Base-by-base conservation (phyloP, 116 monocot genomes). In the Iris pallida region DNA sequence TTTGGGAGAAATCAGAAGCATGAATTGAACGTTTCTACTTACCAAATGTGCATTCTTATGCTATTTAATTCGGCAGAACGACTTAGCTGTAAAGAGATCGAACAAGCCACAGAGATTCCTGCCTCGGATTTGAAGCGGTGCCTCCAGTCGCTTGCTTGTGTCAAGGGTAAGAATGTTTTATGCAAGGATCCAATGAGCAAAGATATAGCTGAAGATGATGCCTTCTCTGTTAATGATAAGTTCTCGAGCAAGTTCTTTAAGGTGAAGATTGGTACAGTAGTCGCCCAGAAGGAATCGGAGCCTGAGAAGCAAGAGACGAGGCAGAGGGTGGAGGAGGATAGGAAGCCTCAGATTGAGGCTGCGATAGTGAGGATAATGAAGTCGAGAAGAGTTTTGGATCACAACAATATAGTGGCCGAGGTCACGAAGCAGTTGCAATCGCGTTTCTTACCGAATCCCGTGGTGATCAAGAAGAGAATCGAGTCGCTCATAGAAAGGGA, bases 311-410 rank as follows among this genome's bases (percentile, higher is more conserved):
- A 85, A 59, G 94, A 94, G 81, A 94, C 94, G 5, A 73, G 94
- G 5, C 94, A 94, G 62, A 83, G 83, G 71, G 94, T 94, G 61
- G 94, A 94, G 71, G 94, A 94, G 61, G 94, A 94, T 64, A 74
- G 94, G 58, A 94, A 94, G 58, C 94, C 94, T 16, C 94, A 94
- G 68, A 90, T 94, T 17, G 94, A 94, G 68, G 94, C 94, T 15
- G 94, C 94, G 16, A 90, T 94, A 17, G 94, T 94, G 55, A 78
- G 94, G 68, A 94, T 94, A 61, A 94, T 94, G 94, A 94, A 94
- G 55, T 84, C 94, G 1, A 65, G 94, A 47, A 72, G 90, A 55
- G 94, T 94, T 18, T 72, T 94, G 68, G 90, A 94, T 73, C 94
- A 94, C 71, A 94, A 94, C 72, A 90, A 90, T 59, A 87, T 94